A percentile compares a stretch with the other conserved stretches of the same genome.
Evolutionary conservation across 2,329 filamentous ascomycete genomes (phyloP).

Genomic region (Cephalotrichum gorgonifer): DNA sequence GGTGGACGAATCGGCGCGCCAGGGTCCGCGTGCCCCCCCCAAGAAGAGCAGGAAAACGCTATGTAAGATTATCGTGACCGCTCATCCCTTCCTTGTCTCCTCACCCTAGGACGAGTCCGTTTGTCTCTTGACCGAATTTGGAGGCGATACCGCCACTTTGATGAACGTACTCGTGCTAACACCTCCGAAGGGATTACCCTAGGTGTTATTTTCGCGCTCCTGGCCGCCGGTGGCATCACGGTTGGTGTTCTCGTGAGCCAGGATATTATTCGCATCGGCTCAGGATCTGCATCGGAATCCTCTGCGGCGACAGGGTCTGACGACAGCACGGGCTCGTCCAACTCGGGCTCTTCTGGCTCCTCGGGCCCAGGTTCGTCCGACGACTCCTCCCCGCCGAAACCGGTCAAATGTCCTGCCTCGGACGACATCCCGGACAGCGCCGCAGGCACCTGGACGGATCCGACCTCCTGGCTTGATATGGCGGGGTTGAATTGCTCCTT

Average conservation of each 20-base stretch:
- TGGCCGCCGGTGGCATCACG: neutral
- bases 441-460: constrained; percentile 71
- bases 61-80: neutral
- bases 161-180: neutral
- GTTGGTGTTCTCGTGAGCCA: constrained; percentile 7
- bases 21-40: neutral
- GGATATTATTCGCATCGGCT: constrained; percentile 1
- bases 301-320: neutral
- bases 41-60: neutral
- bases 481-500: constrained; percentile 90
- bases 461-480: constrained; percentile 86
- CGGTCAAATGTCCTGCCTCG: constrained; percentile 29
- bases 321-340: neutral
- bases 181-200: neutral
- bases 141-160: too few relatives aligned
- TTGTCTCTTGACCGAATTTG: neutral
- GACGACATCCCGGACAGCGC: constrained; percentile 53
- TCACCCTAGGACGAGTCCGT: neutral
- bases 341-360: neutral
- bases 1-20: neutral
- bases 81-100: neutral
- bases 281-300: neutral
- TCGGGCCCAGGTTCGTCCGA: neutral
- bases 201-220: neutral
- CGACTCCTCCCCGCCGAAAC: neutral